Evolutionary conservation across 2,329 filamentous ascomycete genomes (phyloP), one percentile per base, ranked within the genome.

Genomic region (Tolypocladium inflatum): DNA sequence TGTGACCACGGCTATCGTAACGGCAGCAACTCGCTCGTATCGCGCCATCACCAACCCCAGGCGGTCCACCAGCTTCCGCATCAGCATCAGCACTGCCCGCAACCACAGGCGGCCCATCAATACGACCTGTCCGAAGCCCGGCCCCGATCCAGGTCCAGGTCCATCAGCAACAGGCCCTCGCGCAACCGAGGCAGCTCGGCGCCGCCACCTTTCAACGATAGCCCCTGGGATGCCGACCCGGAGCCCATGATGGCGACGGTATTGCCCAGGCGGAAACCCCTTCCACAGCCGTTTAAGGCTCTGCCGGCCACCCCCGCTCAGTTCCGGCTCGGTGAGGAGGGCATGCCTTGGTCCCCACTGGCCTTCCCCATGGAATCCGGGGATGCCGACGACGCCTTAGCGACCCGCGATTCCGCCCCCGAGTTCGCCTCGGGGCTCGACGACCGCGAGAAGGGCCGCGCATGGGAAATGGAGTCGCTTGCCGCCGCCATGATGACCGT

Each of bases 401-500:
- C 30, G 10, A 10, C 26, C 48, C 9, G 26, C 30, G 26, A 33
- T 10, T n/a, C 26, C 9, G 9, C 17, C 17, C 26, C 26, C 17
- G 8, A 15, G 26, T 35, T 17, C 9, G 26, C 26, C 48, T n/a
- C 9, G 26, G 8, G 48, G 26, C n/a, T 76, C n/a, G 76, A 78
- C 48, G 71, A 74, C 0, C 61, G 59, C 15, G 63, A 64, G 3
- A 57, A 58, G 43, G 62, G 63, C 6, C 64, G 62, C 35, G 62
- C 65, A 8, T 62, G 61, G 26, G 76, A 81, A 51, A 74, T 82
- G 3, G 78, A 78, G 57, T 73, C 76, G 0, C 69, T 83, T 4
- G 80, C 78, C 11, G 74, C 75, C 4, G 80, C 80, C 42, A 76
- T 83, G 74, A 76, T 82, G 71, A 82, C 80, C 2, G 76, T 83